phyloP scores from a whole-genome alignment of 2,329 filamentous ascomycete genomes.

The Basipetospora chlamydospora region DNA sequence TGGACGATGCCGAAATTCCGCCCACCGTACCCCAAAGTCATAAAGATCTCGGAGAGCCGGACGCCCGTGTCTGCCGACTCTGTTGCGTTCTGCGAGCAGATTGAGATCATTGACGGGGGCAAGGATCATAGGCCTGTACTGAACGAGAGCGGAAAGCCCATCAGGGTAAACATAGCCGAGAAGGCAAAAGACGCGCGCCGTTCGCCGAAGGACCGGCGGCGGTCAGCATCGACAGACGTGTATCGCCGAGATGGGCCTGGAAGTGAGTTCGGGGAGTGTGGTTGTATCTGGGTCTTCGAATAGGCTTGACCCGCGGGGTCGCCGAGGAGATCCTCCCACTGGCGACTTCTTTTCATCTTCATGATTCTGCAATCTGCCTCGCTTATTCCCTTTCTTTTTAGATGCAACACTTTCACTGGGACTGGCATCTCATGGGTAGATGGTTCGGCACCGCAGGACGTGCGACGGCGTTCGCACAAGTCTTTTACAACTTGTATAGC shows the following conservation, averaged over 20 bases:
- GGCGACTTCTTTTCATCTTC: not conserved
- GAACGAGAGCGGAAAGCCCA: conserved; percentile 21
- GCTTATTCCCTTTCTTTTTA: no score
- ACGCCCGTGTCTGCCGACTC: conserved; percentile 17
- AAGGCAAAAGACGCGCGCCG: conserved; percentile 5
- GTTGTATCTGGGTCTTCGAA: conserved; percentile 6
- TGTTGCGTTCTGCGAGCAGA: conserved; percentile 31
- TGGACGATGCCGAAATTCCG: conserved; percentile 8
- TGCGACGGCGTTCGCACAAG: no score
- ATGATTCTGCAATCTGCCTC: no score
- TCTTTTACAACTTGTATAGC: no score
- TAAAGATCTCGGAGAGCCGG: conserved; percentile 42
- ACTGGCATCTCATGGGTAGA: no score
- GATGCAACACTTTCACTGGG: no score
- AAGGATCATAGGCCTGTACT: conserved; percentile 19
- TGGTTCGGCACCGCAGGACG: no score
- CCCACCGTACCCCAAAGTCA: conserved; percentile 31
- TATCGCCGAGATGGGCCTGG: conserved; percentile 4
- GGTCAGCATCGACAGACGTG: conserved; percentile 10
- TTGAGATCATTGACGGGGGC: conserved; percentile 26
- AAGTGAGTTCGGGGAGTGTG: conserved; percentile 5
- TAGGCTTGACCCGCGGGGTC: no score
- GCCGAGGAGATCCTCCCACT: not conserved
- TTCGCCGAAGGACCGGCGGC: not conserved
- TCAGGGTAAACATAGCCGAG: conserved; percentile 31